Evolutionary conservation across 1,284 basidiomycete genomes (phyloP).

Genomic region (Chalciporus sp.): DNA sequence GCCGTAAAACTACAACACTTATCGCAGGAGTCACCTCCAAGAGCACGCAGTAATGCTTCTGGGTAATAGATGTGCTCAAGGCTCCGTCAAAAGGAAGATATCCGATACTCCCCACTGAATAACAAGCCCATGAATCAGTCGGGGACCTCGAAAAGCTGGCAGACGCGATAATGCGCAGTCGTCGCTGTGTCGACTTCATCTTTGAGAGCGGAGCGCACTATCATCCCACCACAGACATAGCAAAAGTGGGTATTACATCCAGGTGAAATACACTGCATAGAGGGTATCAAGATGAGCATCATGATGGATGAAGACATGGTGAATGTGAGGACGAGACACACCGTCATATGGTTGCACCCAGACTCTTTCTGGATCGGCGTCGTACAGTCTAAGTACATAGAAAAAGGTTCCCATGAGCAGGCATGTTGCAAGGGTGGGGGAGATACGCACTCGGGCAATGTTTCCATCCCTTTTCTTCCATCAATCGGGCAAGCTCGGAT

Average conservation of each 20-base stretch:
- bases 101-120: no score
- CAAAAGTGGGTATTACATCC: slow-evolving; percentile 72
- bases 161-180: slow-evolving; percentile 47
- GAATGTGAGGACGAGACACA: slow-evolving; percentile 30
- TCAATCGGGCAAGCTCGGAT: slow-evolving; percentile 52
- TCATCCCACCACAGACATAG: slow-evolving; percentile 56
- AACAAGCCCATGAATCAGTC: slow-evolving; percentile 7
- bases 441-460: slow-evolving; percentile 51
- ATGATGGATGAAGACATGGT: not conserved
- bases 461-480: slow-evolving; percentile 60
- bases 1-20: no score
- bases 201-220: slow-evolving; percentile 50
- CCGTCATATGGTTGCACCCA: slow-evolving; percentile 72
- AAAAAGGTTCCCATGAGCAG: not conserved
- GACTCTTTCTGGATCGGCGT: slow-evolving; percentile 58
- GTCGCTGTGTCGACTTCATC: slow-evolving; percentile 46
- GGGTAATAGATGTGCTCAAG: no score
- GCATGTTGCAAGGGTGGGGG: not conserved
- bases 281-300: not conserved
- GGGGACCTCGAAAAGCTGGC: slow-evolving; percentile 43
- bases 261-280: slow-evolving; percentile 53
- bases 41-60: no score
- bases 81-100: no score
- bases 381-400: slow-evolving; percentile 48
- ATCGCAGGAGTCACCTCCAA: no score